Base-by-base conservation (phyloP, 495 filamentous ascomycete genomes). In the Lasiosphaeria hispida region DNA sequence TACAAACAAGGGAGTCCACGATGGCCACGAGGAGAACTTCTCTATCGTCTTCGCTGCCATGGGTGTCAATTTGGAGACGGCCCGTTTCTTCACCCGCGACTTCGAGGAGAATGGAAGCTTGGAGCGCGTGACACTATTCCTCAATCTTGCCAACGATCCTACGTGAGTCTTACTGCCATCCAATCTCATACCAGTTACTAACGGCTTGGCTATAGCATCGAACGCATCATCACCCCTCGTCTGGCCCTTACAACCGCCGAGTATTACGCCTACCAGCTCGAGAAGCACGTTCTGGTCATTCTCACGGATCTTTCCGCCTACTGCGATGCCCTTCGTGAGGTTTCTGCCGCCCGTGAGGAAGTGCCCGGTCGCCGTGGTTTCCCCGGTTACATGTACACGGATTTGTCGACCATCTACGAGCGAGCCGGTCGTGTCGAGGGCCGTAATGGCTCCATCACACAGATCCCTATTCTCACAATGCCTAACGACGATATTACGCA, bases 331-430 rank as follows among this genome's bases (percentile, higher is more conserved):
- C 86, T 99, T 60, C 95, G 95, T 77, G 95, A 97, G 74, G 92
- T 97, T 41, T 99, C 95, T 13, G 92, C 95, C 44, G 95, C 95
- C 40, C 84, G 95, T 75, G 95, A 99, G 83, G 95, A 99, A 89
- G 95, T 99, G 42, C 95, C 95, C 57, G 95, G 95, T 81, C 93
- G 95, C 75, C 92, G 95, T 83, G 95, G 95, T 80, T 99, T 96
- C 80, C 95, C 95, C 49, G 95, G 95, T 91, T 99, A 99, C 82
- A 99, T 99, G 95, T 99, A 99, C 81, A 99, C 95, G 55, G 95
- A 99, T 86, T 88, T 99, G 84, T 96, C 95, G 48, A 99, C 95
- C 65, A 94, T 99, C 66, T 99, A 99, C 79, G 95, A 99, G 75
- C 91, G 95, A 79, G 95, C 95, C 67, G 95, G 95, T 66, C 95